Conservation (phyloP, 2,329 filamentous ascomycete species). For the Fusarium xyrophilum region DNA sequence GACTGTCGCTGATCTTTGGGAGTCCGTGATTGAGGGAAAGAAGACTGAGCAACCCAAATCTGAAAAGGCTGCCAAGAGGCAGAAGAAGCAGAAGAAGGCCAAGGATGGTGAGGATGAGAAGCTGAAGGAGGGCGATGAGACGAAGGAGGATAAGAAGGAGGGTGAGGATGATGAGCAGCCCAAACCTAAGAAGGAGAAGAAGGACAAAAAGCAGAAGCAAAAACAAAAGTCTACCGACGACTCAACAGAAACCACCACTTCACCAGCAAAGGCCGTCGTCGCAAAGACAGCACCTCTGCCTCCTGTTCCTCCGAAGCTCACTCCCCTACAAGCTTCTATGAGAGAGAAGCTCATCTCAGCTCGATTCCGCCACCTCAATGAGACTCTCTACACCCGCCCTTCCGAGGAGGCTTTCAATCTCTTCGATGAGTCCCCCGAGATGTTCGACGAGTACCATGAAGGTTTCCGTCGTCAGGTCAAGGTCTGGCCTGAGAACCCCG, state of each 20-base stretch:
- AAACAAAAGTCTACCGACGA: constrained; percentile 30
- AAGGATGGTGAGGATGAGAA: constrained; percentile 38
- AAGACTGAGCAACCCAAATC: constrained; percentile 42
- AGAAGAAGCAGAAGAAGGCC: constrained; percentile 45
- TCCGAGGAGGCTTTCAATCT: constrained; percentile 83
- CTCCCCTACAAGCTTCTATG: constrained; percentile 93
- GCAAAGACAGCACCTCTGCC: constrained; percentile 46
- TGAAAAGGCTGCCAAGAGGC: constrained; percentile 45
- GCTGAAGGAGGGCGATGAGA: constrained; percentile 34
- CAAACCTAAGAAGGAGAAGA: constrained; percentile 49
- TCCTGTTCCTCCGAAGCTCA: constrained; percentile 68
- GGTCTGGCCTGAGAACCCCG: constrained; percentile 95
- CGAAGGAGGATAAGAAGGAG: constrained; percentile 17
- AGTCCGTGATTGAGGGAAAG: constrained; percentile 77
- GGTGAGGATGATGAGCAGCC: constrained; percentile 32
- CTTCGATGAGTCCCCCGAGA: constrained; percentile 84
- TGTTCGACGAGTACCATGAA: constrained; percentile 95
- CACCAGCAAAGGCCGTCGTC: constrained; percentile 33
- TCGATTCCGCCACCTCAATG: constrained; percentile 95
- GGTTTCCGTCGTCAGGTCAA: constrained; percentile 95
- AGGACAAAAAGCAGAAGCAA: constrained; percentile 42
- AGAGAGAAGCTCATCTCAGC: constrained; percentile 92
- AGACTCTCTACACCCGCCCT: constrained; percentile 92
- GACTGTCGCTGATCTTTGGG: constrained; percentile 82
- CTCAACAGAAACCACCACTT: constrained; percentile 12